phyloP scores from a whole-genome alignment of 805 yeast genomes.

The Isabelozyma pseudorhagii region DNA sequence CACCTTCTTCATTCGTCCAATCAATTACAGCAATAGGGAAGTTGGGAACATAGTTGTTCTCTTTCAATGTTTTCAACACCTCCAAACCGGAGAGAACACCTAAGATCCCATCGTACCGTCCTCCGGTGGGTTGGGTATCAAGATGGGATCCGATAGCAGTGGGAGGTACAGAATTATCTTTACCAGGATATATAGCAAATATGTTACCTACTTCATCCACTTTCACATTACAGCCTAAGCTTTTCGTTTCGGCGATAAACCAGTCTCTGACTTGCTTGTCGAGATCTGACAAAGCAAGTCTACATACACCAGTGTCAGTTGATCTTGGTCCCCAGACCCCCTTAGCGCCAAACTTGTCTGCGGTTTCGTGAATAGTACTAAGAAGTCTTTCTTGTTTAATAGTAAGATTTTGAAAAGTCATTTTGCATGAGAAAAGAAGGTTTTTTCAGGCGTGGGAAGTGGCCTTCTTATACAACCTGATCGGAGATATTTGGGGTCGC shows the following conservation, averaged over 20 bases:
- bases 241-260: constrained; percentile 52
- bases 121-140: constrained; percentile 79
- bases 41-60: constrained; percentile 55
- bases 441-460: neutral
- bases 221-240: constrained; percentile 55
- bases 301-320: constrained; percentile 66
- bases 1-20: constrained; percentile 83
- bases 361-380: constrained; percentile 60
- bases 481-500: neutral
- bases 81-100: constrained; percentile 71
- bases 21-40: constrained; percentile 62
- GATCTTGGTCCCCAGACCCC: constrained; percentile 55
- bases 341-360: constrained; percentile 56
- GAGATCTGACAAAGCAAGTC: constrained; percentile 59
- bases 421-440: neutral
- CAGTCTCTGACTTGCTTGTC: constrained; percentile 66
- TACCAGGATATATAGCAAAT: constrained; percentile 63
- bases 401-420: neutral
- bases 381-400: constrained; percentile 40
- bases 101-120: constrained; percentile 69
- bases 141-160: constrained; percentile 72
- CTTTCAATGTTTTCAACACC: constrained; percentile 62
- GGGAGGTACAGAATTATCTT: constrained; percentile 42
- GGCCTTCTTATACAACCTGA: neutral
- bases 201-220: constrained; percentile 69